Percentiles rank a stretch among this genome's conserved stretches.
These are phyloP conservation scores for Tuber brumale DNA, from an alignment of 495 filamentous ascomycete species.

Conservation along the genomic window DNA sequence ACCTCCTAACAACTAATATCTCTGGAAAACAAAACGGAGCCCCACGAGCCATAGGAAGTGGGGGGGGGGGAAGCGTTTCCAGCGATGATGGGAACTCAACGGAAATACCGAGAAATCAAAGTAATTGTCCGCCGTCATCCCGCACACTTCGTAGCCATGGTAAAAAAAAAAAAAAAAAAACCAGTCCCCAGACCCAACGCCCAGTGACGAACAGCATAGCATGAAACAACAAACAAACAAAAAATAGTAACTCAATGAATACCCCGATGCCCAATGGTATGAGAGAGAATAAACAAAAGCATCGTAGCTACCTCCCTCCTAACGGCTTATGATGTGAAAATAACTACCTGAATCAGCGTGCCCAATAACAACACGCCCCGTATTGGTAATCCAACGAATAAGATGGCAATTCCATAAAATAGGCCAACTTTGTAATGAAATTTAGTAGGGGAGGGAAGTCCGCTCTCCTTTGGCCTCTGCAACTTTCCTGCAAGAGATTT, in stretches of 20 bases:
- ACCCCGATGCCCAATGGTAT: not conserved
- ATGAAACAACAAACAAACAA: not conserved
- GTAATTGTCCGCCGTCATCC: not conserved
- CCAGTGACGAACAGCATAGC: not conserved
- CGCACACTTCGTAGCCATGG: not conserved
- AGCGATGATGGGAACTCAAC: not conserved
- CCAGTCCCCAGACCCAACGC: not conserved
- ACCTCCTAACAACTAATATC: no score
- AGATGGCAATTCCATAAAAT: not conserved
- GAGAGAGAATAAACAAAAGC: not conserved
- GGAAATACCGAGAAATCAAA: not conserved
- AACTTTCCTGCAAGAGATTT: not conserved
- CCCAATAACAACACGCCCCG: not conserved
- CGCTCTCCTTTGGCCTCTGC: not conserved
- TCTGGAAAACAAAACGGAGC: not conserved
- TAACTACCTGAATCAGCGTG: not conserved
- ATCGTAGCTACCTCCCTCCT: not conserved
- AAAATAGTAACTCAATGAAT: not conserved
- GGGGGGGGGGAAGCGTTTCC: no score
- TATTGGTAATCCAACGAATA: not conserved
- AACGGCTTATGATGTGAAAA: not conserved
- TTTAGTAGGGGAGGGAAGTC: not conserved
- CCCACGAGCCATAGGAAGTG: not conserved
- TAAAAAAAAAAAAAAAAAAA: no score
- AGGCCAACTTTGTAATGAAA: no score